Base-by-base conservation (phyloP, 495 filamentous ascomycete species). In the Neurospora intermedia region DNA sequence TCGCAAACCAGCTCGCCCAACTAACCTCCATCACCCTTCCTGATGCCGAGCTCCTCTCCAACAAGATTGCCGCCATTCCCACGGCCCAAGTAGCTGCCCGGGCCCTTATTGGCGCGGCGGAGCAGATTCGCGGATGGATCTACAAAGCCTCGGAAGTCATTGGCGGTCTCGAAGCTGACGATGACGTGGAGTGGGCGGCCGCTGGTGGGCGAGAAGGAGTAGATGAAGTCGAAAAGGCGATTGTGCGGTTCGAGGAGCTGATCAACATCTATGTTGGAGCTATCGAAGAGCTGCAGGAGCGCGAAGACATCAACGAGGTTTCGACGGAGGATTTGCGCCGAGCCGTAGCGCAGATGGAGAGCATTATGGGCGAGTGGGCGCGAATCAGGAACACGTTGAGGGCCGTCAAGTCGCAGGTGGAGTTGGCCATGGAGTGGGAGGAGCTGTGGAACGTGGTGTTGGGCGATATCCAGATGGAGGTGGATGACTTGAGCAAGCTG, bases 341-440 rank as follows among this genome's bases (percentile, higher is more conserved):
- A 3, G 91, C 94, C 10, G 92, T 98, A 16, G 84, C 85, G 20
- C 93, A 96, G 80, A 97, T 97, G 91, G 94, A 98, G 74, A 83
- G 82, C 18, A 96, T 96, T 48, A 80, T 96, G 72, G 84, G 85
- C n/a, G 92, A 92, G 75, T 99, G 96, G 96, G 84, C 88, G 4
- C 89, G 91, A 74, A 92, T 97, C 73, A 90, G 92, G 76, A 84
- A 78, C 18, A 90, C 91, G 20, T 81, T 99, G 46, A 90, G 89
- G 75, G 89, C 83, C 42, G 90, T 97, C 69, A 97, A 97, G 78
- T 88, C 88, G 46, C 94, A 97, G 75, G 95, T 98, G 7, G 96
- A 98, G 81, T 86, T 97, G 69, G 96, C 96, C 9, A 94, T 98
- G 93, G 96, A 99, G 76, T 99, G 95, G 95, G 94, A 97, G 80